Base-by-base conservation (phyloP, 805 yeast species). In the Deakozyma indianensis region DNA sequence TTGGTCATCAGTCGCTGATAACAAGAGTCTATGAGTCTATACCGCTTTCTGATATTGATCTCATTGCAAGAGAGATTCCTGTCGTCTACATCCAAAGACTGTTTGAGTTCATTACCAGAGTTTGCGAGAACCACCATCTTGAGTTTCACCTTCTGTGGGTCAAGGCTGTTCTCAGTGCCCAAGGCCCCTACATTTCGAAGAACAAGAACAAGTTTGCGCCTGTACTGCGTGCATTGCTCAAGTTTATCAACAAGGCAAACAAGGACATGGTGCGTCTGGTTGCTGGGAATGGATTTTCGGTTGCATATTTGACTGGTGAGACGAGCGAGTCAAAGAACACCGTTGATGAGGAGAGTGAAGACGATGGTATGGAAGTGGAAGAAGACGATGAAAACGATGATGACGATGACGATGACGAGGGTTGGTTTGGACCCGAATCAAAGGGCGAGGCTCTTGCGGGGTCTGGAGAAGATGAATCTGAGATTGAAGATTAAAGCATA, bases 101-200 rank as follows among this genome's bases (percentile, higher is more conserved):
- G 28, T 60, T 92, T 41, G 63, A 67, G 27, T 86, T 85, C 50
- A 71, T 92, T 54, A 72, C 74, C 38, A 70, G 75, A 51, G 70
- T 78, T 28, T 72, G 73, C 59, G 83, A 80, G 2, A 77, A 86
- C 3, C 87, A 76, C 27, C 97, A 92, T 63, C 59, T 90, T 22
- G 96, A 92, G 64, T 87, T 79, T 65, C 78, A 80, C 54, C 61
- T 92, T 50, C 53, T 82, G 9, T 92, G 98, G 97, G 70, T 90
- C 27, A 77, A 79, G 52, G 66, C 73, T 15, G 54, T 87, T 3
- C 61, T 92, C 16, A 69, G 80, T 1, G 61, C 71, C 18, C 96
- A 90, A 58, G 97, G 98, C 11, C 71, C 71, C 51, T 80, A 75
- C 60, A 81, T 92, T 45, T 70, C 75, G 35, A 61, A 61, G 11